Conservation (phyloP, 1,139 yeast genomes). For the Lodderomyces parapsilosis region DNA sequence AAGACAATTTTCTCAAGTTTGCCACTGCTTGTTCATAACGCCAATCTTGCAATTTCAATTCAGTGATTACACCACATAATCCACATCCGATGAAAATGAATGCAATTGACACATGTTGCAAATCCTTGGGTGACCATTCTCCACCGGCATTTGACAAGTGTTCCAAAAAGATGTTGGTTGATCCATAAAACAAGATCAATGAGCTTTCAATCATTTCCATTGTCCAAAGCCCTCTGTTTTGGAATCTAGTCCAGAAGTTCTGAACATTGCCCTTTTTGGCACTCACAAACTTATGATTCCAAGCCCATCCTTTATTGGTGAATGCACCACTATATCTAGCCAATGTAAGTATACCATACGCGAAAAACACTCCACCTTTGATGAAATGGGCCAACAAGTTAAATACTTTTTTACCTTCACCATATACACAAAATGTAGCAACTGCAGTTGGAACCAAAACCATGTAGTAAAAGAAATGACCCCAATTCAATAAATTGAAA, state of each 20-base stretch:
- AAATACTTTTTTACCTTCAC: constrained; percentile 64
- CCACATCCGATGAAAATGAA: constrained; percentile 94
- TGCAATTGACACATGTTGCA: constrained; percentile 94
- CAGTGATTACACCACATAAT: constrained; percentile 82
- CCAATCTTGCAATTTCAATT: constrained; percentile 53
- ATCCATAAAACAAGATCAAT: constrained; percentile 81
- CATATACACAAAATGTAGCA: constrained; percentile 70
- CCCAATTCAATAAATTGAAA: constrained; percentile 61
- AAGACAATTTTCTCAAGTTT: constrained; percentile 16
- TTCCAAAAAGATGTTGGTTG: constrained; percentile 85
- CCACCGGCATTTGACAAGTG: constrained; percentile 76
- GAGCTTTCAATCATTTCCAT: constrained; percentile 86
- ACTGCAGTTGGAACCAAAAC: constrained; percentile 71
- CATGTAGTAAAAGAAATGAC: constrained; percentile 59
- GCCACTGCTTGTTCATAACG: constrained; percentile 38
- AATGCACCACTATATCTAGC: constrained; percentile 88
- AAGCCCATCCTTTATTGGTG: constrained; percentile 77
- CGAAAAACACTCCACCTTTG: constrained; percentile 87
- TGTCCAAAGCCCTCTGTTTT: constrained; percentile 60
- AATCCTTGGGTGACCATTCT: constrained; percentile 86
- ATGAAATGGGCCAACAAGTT: constrained; percentile 91
- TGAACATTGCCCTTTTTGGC: not conserved
- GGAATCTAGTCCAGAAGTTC: constrained; percentile 27
- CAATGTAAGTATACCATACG: constrained; percentile 71
- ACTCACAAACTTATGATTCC: constrained; percentile 63